Base-by-base conservation (phyloP, 2,329 filamentous ascomycete species). In the Dothistroma septosporum region DNA sequence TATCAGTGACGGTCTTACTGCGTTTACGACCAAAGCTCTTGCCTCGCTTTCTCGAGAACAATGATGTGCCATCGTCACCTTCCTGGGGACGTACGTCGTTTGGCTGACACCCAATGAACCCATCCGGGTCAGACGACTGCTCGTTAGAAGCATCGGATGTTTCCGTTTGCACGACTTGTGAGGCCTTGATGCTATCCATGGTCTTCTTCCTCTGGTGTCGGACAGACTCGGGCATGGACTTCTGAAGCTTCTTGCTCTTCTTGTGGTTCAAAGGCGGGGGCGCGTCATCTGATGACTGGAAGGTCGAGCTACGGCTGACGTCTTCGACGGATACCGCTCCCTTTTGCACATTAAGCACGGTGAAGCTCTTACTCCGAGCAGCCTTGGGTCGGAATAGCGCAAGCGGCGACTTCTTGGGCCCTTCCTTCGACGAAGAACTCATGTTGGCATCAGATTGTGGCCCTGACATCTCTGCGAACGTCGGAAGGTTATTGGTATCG, bases 201-300 rank as follows among this genome's bases (percentile, higher is more conserved):
- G 64, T 63, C 28, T 63, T 63, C 37, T 62, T 65, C n/a, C 62
- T 59, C 57, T 68, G 54, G 19, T 64, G 58, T 35, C 65, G 65
- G 14, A 67, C 48, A 61, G 57, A 72, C 67, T 50, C 60, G 24
- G 71, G 70, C 61, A 69, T 69, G 1, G 67, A 59, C 53, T 75
- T 75, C 41, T 72, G 70, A 32, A 74, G 61, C 57, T 72, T 74
- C 53, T 65, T 71, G 22, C 61, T 59, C 22, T 61, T 59, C 61
- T 68, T 70, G 5, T 37, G 28, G 31, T 53, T 53, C 47, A 9
- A 32, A 12, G n/a, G 52, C 22, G 53, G 32, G 37, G 37, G 53
- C 33, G 53, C 21, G 41, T 41, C 53, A 53, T 52, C 14, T 19
- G 55, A 41, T 35, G 58, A 53, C 47, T 57, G n/a, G 47, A 33